Percentiles rank a stretch among this genome's conserved stretches.
Evolutionary conservation across 345 rosid species (phyloP).

Genomic region (Ceriops decandra): DNA sequence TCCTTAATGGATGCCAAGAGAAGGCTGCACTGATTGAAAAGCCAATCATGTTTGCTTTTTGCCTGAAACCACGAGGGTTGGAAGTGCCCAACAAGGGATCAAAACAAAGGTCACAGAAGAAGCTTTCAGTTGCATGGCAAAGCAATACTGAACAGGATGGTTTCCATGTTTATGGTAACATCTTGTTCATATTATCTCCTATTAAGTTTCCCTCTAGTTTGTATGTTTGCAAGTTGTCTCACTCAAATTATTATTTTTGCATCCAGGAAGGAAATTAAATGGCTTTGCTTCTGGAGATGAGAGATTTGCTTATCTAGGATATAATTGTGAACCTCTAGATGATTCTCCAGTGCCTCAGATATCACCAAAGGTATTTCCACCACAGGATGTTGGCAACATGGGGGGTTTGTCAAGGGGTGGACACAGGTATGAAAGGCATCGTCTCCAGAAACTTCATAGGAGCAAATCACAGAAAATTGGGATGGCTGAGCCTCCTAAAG

Average conservation of each 20-base stretch:
- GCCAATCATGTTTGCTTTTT: slow-evolving; percentile 95
- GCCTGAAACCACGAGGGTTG: slow-evolving; percentile 93
- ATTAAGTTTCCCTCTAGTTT: neutral
- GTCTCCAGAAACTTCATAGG: slow-evolving; percentile 46
- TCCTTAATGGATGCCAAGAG: slow-evolving; percentile 46
- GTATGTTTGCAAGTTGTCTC: neutral
- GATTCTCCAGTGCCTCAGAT: slow-evolving; percentile 49
- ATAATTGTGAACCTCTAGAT: slow-evolving; percentile 52
- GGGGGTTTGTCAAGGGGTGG: slow-evolving; percentile 40
- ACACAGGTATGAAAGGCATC: slow-evolving; percentile 49
- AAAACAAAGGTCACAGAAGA: slow-evolving; percentile 80
- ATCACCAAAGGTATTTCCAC: slow-evolving; percentile 40
- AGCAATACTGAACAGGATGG: slow-evolving; percentile 50
- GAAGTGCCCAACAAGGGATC: slow-evolving; percentile 87
- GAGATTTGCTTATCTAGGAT: slow-evolving; percentile 40
- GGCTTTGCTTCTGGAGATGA: slow-evolving; percentile 73
- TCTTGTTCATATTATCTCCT: neutral
- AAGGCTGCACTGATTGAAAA: slow-evolving; percentile 52
- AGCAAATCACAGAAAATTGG: slow-evolving; percentile 45
- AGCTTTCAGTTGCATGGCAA: slow-evolving; percentile 57
- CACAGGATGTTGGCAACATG: slow-evolving; percentile 34
- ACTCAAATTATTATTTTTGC: slow-evolving; percentile 22
- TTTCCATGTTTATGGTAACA: slow-evolving; percentile 45
- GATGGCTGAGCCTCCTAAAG: slow-evolving; percentile 26
- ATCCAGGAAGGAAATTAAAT: slow-evolving; percentile 67